phyloP scores from a whole-genome alignment of 1,139 yeast genomes.

The Candida tunisiensis region DNA sequence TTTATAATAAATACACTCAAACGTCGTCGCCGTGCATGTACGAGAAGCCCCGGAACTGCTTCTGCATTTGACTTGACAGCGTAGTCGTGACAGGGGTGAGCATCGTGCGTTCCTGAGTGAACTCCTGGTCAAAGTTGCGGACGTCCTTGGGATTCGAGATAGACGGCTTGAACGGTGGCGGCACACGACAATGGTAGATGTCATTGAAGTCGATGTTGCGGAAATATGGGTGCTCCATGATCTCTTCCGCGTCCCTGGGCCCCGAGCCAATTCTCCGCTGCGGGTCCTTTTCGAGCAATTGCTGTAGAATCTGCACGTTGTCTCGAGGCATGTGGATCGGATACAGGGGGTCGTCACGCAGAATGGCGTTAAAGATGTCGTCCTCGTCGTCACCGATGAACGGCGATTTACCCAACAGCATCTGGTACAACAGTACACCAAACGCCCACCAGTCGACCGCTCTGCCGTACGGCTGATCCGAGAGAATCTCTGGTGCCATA shows the following conservation, averaged over 20 bases:
- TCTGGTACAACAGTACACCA: constrained; percentile 89
- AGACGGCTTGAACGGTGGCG: constrained; percentile 57
- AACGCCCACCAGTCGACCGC: constrained; percentile 99
- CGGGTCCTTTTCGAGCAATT: constrained; percentile 81
- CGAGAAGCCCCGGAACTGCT: constrained; percentile 92
- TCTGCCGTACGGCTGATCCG: constrained; percentile 82
- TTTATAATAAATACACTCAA: too few species aligned
- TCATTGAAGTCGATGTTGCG: constrained; percentile 83
- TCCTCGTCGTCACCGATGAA: constrained; percentile 98
- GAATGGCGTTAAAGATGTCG: constrained; percentile 94
- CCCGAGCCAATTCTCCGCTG: constrained; percentile 70
- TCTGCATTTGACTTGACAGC: constrained; percentile 79
- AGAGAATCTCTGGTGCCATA: constrained; percentile 96
- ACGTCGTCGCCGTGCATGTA: constrained; percentile 53
- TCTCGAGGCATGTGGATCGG: constrained; percentile 97
- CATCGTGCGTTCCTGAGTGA: constrained; percentile 88
- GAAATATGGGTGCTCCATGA: constrained; percentile 92
- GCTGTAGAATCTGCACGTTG: constrained; percentile 86
- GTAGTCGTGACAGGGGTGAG: constrained; percentile 88
- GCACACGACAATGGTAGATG: constrained; percentile 50
- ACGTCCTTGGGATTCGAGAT: constrained; percentile 80
- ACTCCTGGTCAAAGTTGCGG: constrained; percentile 85
- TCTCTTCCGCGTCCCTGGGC: constrained; percentile 75
- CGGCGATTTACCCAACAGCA: constrained; percentile 93
- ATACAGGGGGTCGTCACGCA: constrained; percentile 92